Percentiles rank a stretch among this genome's conserved stretches.
phyloP scores from a whole-genome alignment of 2,329 filamentous ascomycete species.

The Thielaviopsis ethacetica region DNA sequence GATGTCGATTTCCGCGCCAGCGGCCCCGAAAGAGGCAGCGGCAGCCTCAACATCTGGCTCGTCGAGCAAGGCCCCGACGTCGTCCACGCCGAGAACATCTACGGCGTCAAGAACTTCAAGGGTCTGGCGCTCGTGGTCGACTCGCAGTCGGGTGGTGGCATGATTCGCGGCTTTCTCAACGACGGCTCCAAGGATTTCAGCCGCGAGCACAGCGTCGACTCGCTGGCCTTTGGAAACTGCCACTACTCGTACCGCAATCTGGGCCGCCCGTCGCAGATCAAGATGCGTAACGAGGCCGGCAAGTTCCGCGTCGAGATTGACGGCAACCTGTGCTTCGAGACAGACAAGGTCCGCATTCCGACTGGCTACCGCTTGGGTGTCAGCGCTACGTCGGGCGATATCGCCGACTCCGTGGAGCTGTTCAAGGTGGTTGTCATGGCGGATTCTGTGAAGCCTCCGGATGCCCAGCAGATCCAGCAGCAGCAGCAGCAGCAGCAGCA shows the following conservation, averaged over 20 bases:
- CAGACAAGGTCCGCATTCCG: slow-evolving; percentile 61
- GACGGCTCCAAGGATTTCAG: slow-evolving; percentile 73
- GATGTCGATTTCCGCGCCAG: slow-evolving; percentile 79
- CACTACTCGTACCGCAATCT: slow-evolving; percentile 82
- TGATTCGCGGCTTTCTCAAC: slow-evolving; percentile 83
- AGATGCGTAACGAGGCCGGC: slow-evolving; percentile 47
- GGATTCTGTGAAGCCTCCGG: slow-evolving; percentile 24
- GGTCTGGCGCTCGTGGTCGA: slow-evolving; percentile 81
- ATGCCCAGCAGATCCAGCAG: slow-evolving; percentile 13
- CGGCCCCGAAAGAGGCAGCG: slow-evolving; percentile 69
- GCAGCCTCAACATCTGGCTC: slow-evolving; percentile 91
- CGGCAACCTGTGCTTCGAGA: slow-evolving; percentile 67
- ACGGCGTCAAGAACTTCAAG: slow-evolving; percentile 72
- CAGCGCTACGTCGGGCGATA: slow-evolving; percentile 76
- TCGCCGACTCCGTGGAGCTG: slow-evolving; percentile 84
- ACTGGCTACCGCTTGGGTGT: slow-evolving; percentile 72
- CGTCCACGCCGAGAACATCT: slow-evolving; percentile 61
- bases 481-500: not conserved
- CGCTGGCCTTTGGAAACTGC: slow-evolving; percentile 85
- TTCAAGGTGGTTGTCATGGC: slow-evolving; percentile 69
- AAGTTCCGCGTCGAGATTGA: slow-evolving; percentile 69
- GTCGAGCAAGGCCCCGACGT: slow-evolving; percentile 48
- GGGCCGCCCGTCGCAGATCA: slow-evolving; percentile 65
- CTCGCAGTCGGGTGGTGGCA: slow-evolving; percentile 61
- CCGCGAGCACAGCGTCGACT: slow-evolving; percentile 60